Evolutionary conservation across 306 rosid genomes (phyloP).

Genomic region (Pachyrhizus erosus): DNA sequence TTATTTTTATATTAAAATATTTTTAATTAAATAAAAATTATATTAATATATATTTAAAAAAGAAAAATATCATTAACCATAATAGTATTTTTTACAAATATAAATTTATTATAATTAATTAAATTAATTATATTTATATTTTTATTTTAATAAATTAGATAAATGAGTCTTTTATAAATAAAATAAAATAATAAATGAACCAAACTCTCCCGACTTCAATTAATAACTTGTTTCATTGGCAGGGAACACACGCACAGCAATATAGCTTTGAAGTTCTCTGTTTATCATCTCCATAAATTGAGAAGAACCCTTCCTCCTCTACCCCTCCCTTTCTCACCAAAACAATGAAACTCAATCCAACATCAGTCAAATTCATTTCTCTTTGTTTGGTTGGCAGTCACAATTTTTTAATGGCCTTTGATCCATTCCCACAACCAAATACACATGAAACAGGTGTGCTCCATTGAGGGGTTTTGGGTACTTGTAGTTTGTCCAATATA

Average conservation of each 20-base stretch:
- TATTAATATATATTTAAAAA: too few relatives aligned
- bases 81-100: too few relatives aligned
- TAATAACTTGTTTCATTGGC: neutral
- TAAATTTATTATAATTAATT: too few relatives aligned
- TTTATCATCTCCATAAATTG: slow-evolving; percentile 29
- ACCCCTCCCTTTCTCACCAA: slow-evolving; percentile 2
- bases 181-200: too few relatives aligned
- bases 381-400: neutral
- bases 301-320: neutral
- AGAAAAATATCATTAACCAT: too few relatives aligned
- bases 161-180: too few relatives aligned
- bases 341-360: neutral
- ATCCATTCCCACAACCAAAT: neutral
- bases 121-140: too few relatives aligned
- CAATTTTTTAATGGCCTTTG: neutral
- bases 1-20: too few relatives aligned
- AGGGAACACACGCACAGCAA: slow-evolving; percentile 39
- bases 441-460: slow-evolving; percentile 30
- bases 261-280: neutral
- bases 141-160: too few relatives aligned
- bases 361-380: neutral
- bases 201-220: neutral
- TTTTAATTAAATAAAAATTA: too few relatives aligned
- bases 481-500: slow-evolving; percentile 18
- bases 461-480: slow-evolving; percentile 19